A percentile compares a stretch with the other conserved stretches of the same genome.
These are phyloP conservation scores for Ettlia oleoabundans DNA, from an alignment of 139 green algal species.

Conservation along the genomic window DNA sequence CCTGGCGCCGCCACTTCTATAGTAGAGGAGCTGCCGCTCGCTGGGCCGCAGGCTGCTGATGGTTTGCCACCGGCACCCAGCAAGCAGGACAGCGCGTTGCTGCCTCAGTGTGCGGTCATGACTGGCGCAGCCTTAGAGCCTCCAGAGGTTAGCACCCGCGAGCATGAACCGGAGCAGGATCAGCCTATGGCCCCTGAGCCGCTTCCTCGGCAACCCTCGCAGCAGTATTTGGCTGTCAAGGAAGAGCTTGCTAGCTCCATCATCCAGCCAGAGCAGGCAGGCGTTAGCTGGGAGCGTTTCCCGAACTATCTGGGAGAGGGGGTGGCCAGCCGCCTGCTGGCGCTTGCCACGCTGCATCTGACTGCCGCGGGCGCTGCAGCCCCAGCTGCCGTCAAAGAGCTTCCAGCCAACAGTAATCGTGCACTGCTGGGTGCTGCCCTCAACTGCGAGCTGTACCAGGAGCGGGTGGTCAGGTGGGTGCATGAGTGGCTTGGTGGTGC, in stretches of 20 bases:
- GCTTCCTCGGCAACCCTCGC: not conserved
- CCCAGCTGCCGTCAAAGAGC: slow-evolving; percentile 20
- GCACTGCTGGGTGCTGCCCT: slow-evolving; percentile 39
- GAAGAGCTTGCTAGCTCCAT: not conserved
- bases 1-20: not conserved
- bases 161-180: not conserved
- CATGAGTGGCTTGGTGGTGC: not conserved
- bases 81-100: slow-evolving; percentile 5
- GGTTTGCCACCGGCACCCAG: not conserved
- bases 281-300: slow-evolving; percentile 34
- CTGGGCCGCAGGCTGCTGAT: too few relatives aligned
- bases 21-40: not conserved
- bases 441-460: slow-evolving; percentile 48
- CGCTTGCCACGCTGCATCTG: slow-evolving; percentile 41
- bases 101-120: slow-evolving; percentile 33
- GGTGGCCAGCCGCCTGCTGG: slow-evolving; percentile 19
- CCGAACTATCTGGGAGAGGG: slow-evolving; percentile 40
- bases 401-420: slow-evolving; percentile 38
- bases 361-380: not conserved
- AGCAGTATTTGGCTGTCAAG: not conserved
- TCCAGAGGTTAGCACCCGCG: not conserved
- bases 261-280: not conserved
- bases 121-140: not conserved
- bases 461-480: slow-evolving; percentile 33
- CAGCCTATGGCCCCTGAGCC: not conserved